Evolutionary conservation across 345 rosid species (phyloP).

Genomic region (Rhodomyrtus tomentosa): DNA sequence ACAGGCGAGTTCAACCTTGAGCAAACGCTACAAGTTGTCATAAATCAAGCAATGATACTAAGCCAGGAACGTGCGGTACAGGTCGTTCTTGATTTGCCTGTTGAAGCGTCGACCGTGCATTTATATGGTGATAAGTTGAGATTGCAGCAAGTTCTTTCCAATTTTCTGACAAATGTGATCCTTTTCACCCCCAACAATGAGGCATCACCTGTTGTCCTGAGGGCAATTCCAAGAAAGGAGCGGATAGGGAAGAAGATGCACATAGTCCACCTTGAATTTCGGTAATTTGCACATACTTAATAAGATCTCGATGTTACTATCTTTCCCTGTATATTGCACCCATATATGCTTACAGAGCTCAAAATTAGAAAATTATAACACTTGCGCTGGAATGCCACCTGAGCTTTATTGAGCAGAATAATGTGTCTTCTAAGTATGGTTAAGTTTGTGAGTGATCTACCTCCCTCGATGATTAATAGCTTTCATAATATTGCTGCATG

Average conservation of each 20-base stretch:
- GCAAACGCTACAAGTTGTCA: slow-evolving; percentile 45
- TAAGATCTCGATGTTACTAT: neutral
- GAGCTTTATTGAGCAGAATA: neutral
- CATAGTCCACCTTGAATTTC: slow-evolving; percentile 64
- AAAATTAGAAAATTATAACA: neutral
- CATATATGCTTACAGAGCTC: neutral
- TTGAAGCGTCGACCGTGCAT: slow-evolving; percentile 36
- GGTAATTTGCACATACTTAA: slow-evolving; percentile 16
- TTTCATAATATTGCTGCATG: neutral
- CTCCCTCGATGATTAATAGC: neutral
- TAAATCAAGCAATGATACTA: slow-evolving; percentile 47
- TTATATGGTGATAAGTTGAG: slow-evolving; percentile 62
- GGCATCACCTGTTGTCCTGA: slow-evolving; percentile 40
- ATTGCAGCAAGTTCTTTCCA: slow-evolving; percentile 78
- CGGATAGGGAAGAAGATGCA: slow-evolving; percentile 48
- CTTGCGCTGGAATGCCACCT: neutral
- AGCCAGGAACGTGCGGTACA: slow-evolving; percentile 49
- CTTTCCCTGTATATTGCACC: neutral
- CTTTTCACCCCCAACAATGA: slow-evolving; percentile 44
- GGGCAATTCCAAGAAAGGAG: slow-evolving; percentile 33
- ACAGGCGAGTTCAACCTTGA: slow-evolving; percentile 45
- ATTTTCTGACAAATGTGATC: slow-evolving; percentile 43
- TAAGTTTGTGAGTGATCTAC: neutral
- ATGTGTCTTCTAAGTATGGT: neutral
- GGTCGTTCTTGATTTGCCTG: slow-evolving; percentile 36